Evolutionary conservation across 306 rosid species (phyloP), one percentile per base, ranked within the genome.

Genomic region (Fagus crenata): DNA sequence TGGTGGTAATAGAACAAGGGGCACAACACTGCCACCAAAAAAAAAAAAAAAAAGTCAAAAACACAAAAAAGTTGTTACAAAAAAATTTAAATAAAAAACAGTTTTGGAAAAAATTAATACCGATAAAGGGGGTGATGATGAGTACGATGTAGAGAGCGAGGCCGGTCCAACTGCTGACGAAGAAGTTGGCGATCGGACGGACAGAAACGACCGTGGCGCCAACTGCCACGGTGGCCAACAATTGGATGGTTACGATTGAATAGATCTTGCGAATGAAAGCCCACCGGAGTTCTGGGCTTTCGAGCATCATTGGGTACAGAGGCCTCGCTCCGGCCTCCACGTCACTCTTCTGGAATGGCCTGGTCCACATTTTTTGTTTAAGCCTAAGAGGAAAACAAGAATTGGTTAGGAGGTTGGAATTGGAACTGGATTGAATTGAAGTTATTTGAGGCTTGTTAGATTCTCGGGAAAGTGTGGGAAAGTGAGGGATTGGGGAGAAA

Each of bases 251-350:
- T 1, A 94, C 22, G 59, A 94, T 92, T 11, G 88, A 77, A 69
- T 94, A 94, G 1, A 94, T 90, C 78, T 94, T 94, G 54, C 97
- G 96, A 13, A 94, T 94, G 86, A 94, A 94, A 33, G 97, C 79
- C 98, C 98, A 94, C 0, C 98, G 93, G n/a, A 92, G 86, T 71
- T 86, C 86, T 0, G 97, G 96, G 14, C 76, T 88, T 80, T 95
- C 98, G 0, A 90, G 77, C 98, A 95, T 95, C 84, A 67, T 81
- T 1, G 97, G 98, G 68, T 92, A 92, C 3, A 92, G 90, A 31
- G 87, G 90, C 69, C 87, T 71, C 1, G 75, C 76, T 14, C 93
- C 96, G 78, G 81, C 70, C 81, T 94, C 98, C 41, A 82, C 71
- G 67, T 94, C 98, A 39, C 42, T 73, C 85, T 94, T 95, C 60